Percentiles rank a stretch among this genome's conserved stretches.
Conservation (phyloP, 805 yeast species). For the Diddensiella santjacobensis region DNA sequence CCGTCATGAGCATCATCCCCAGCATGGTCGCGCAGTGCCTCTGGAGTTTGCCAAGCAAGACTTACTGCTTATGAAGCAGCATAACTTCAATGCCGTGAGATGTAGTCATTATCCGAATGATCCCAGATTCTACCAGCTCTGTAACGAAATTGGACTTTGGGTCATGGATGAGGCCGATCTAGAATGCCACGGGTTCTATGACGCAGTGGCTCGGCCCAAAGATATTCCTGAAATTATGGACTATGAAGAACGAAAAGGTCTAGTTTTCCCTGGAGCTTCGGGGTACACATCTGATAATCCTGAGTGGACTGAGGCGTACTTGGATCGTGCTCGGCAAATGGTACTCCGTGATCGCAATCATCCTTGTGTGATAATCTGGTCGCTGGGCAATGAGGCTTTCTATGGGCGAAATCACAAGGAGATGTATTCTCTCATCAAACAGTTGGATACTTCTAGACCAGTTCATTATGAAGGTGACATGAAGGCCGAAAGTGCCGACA, state of each 20-base stretch:
- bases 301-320: constrained; percentile 34
- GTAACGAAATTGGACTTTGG: constrained; percentile 35
- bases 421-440: constrained; percentile 30
- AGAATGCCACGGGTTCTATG: constrained; percentile 36
- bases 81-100: constrained; percentile 36
- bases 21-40: constrained; percentile 36
- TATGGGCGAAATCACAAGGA: constrained; percentile 33
- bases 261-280: constrained; percentile 19
- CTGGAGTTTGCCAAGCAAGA: constrained; percentile 32
- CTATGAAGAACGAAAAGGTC: constrained; percentile 9
- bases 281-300: constrained; percentile 31
- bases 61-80: constrained; percentile 32
- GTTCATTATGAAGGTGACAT: constrained; percentile 37
- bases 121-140: constrained; percentile 32
- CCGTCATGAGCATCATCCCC: constrained; percentile 37
- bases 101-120: constrained; percentile 37
- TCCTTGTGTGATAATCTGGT: constrained; percentile 37
- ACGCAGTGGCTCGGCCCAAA: constrained; percentile 16
- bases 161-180: constrained; percentile 38
- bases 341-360: constrained; percentile 36
- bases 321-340: constrained; percentile 34
- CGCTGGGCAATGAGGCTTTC: constrained; percentile 38
- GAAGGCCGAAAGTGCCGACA: constrained; percentile 31
- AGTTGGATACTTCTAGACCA: constrained; percentile 31
- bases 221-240: constrained; percentile 15